phyloP scores from a whole-genome alignment of 1,284 basidiomycete genomes.

The Ganoderma lingzhi region DNA sequence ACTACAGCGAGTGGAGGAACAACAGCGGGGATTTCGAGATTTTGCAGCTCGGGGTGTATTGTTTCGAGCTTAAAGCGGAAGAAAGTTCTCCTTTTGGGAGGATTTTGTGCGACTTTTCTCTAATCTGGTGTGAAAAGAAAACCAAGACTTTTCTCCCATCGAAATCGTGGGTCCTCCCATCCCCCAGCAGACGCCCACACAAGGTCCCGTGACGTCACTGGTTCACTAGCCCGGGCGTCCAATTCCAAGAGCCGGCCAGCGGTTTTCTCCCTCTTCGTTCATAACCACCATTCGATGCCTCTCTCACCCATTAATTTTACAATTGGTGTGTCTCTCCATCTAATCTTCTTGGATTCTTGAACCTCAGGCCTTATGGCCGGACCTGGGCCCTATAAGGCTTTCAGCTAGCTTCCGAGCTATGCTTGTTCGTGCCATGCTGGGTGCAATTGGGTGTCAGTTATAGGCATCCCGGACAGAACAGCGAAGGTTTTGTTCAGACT shows the following conservation, averaged over 20 bases:
- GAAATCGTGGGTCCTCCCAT: neutral
- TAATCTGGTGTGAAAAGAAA: too few species aligned
- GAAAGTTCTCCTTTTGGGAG: too few species aligned
- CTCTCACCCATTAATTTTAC: neutral
- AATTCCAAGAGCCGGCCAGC: neutral
- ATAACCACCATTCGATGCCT: neutral
- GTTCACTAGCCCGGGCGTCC: neutral
- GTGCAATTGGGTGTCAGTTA: neutral
- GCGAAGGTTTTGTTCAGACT: too few species aligned
- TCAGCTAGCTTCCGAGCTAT: neutral
- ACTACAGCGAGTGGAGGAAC: constrained; percentile 17
- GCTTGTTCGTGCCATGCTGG: neutral
- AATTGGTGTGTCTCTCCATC: neutral
- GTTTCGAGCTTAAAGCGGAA: too few species aligned
- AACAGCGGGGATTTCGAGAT: too few species aligned
- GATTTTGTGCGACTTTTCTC: too few species aligned
- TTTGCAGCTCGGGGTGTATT: constrained; percentile 16
- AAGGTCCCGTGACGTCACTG: constrained; percentile 31
- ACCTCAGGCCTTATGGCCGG: neutral
- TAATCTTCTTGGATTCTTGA: neutral
- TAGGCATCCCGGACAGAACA: neutral
- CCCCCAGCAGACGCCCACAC: neutral
- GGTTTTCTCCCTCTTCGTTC: neutral
- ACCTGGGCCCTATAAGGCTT: neutral
- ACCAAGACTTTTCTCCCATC: too few species aligned